These are phyloP conservation scores for Linum trigynum DNA, from an alignment of 345 rosid species.

Conservation along the genomic window DNA sequence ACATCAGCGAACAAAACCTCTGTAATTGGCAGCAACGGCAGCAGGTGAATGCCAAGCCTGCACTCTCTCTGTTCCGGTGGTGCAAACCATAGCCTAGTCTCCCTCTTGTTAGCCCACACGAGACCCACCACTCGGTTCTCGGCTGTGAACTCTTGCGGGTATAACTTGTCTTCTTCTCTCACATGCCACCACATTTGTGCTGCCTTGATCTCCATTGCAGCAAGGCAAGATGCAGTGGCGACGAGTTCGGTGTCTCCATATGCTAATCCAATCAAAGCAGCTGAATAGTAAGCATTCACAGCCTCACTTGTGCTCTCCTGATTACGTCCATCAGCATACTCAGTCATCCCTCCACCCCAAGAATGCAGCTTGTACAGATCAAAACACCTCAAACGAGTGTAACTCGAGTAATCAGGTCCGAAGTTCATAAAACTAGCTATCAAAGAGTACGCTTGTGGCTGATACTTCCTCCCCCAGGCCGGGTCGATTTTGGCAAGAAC, in stretches of 20 bases:
- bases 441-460: slow-evolving; percentile 64
- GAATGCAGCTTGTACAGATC: slow-evolving; percentile 88
- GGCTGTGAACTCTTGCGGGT: slow-evolving; percentile 49
- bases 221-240: slow-evolving; percentile 49
- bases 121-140: slow-evolving; percentile 82
- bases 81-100: slow-evolving; percentile 84
- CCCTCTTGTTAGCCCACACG: slow-evolving; percentile 85
- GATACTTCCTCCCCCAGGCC: slow-evolving; percentile 75
- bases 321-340: slow-evolving; percentile 74
- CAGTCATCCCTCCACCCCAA: slow-evolving; percentile 92
- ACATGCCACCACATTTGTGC: slow-evolving; percentile 93
- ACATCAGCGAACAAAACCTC: slow-evolving; percentile 68
- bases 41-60: slow-evolving; percentile 77
- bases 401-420: slow-evolving; percentile 42
- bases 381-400: slow-evolving; percentile 73
- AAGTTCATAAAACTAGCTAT: slow-evolving; percentile 76
- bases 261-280: slow-evolving; percentile 83
- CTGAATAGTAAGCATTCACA: slow-evolving; percentile 79
- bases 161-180: slow-evolving; percentile 43
- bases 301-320: slow-evolving; percentile 96
- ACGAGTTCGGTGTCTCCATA: slow-evolving; percentile 76
- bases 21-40: slow-evolving; percentile 57
- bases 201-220: slow-evolving; percentile 77
- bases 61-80: slow-evolving; percentile 72
- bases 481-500: slow-evolving; percentile 46